Evolutionary conservation across 2,329 filamentous ascomycete genomes (phyloP).

Genomic region (Colletotrichum lupini): DNA sequence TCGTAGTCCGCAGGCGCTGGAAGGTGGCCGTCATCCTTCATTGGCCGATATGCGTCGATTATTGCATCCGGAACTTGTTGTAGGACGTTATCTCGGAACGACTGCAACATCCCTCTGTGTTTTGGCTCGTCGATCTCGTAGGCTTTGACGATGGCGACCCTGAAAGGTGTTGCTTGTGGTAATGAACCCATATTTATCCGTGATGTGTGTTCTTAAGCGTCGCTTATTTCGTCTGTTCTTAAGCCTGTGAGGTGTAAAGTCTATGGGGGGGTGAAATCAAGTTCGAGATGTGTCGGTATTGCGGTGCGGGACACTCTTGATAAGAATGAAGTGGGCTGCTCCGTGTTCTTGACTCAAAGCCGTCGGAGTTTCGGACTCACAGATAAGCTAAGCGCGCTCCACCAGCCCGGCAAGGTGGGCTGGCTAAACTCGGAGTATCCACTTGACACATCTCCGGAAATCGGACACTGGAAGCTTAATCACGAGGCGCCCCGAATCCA

Average conservation of each 20-base stretch:
- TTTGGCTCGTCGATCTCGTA: constrained; percentile 32
- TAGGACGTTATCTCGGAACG: constrained; percentile 21
- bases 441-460: constrained; percentile 17
- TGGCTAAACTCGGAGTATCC: constrained; percentile 26
- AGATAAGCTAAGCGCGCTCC: constrained; percentile 17
- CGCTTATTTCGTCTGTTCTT: background rate
- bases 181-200: constrained; percentile 16
- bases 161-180: constrained; percentile 3
- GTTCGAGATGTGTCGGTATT: background rate
- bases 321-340: background rate
- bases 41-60: constrained; percentile 16
- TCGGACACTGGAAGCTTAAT: constrained; percentile 17
- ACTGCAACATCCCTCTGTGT: constrained; percentile 26
- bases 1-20: constrained; percentile 18
- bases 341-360: background rate
- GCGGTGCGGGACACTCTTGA: too few relatives aligned
- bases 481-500: background rate
- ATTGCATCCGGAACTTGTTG: constrained; percentile 20
- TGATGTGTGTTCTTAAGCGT: too few relatives aligned
- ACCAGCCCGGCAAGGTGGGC: constrained; percentile 5
- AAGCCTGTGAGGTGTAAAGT: background rate
- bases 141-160: constrained; percentile 31
- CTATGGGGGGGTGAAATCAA: background rate
- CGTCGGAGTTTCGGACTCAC: background rate
- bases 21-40: constrained; percentile 12